Evolutionary conservation across 768 basidiomycete genomes (phyloP).

Genomic region (Rossbeevera mucosa): DNA sequence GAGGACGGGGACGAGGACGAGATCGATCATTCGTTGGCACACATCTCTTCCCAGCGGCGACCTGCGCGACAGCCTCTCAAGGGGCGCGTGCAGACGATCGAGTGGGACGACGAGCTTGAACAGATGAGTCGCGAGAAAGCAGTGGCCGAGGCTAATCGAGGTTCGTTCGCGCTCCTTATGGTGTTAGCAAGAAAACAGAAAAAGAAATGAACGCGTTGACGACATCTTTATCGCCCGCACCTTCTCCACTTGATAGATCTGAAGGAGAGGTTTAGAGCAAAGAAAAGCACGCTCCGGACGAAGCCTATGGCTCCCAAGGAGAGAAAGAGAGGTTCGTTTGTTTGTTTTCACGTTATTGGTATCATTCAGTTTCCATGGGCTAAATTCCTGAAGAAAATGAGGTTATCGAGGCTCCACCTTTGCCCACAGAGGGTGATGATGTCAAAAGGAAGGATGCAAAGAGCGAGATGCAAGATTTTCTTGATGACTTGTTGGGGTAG

Average conservation of each 20-base stretch:
- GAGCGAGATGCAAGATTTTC: slow-evolving; percentile 63
- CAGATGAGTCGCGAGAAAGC: slow-evolving; percentile 65
- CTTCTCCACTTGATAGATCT: slow-evolving; percentile 39
- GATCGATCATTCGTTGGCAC: slow-evolving; percentile 54
- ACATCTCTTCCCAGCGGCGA: slow-evolving; percentile 38
- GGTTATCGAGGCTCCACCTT: slow-evolving; percentile 47
- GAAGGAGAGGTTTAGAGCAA: slow-evolving; percentile 54
- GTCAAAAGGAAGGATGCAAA: slow-evolving; percentile 39
- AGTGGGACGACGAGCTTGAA: slow-evolving; percentile 67
- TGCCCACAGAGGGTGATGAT: slow-evolving; percentile 35
- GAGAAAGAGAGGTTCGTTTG: slow-evolving; percentile 35
- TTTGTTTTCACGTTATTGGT: background rate
- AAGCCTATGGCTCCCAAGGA: slow-evolving; percentile 34
- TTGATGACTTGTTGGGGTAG: slow-evolving; percentile 60
- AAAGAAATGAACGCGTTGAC: background rate
- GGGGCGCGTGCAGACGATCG: slow-evolving; percentile 58
- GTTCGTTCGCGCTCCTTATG: slow-evolving; percentile 33
- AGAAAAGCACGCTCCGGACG: slow-evolving; percentile 43
- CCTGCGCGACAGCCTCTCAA: slow-evolving; percentile 41
- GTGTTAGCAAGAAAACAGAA: background rate
- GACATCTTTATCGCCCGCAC: background rate
- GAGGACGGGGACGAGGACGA: slow-evolving; percentile 50
- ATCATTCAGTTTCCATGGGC: background rate
- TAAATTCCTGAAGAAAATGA: slow-evolving; percentile 27
- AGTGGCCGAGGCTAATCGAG: slow-evolving; percentile 70